phyloP scores from a whole-genome alignment of 495 filamentous ascomycete genomes.

The Penicillium salamii region DNA sequence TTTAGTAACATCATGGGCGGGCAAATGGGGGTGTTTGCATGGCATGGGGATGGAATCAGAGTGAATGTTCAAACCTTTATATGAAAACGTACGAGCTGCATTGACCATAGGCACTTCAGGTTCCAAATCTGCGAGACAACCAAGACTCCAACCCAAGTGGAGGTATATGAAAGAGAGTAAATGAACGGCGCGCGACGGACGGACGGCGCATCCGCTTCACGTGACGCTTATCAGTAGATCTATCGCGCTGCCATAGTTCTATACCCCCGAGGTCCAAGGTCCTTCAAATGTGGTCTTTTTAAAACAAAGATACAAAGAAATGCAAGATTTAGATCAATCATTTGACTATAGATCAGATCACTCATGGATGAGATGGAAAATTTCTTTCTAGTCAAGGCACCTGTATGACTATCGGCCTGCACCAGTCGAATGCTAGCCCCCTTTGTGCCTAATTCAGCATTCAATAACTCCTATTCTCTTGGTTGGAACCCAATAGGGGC shows the following conservation, averaged over 20 bases:
- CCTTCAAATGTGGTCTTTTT: too few species aligned
- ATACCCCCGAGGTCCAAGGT: not conserved
- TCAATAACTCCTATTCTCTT: too few species aligned
- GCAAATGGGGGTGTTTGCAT: not conserved
- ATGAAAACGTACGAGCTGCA: not conserved
- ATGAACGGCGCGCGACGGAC: constrained; percentile 6
- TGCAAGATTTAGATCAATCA: too few species aligned
- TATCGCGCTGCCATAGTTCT: not conserved
- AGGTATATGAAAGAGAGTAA: constrained; percentile 15
- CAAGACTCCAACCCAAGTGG: not conserved
- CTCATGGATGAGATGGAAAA: too few species aligned
- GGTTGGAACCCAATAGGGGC: too few species aligned
- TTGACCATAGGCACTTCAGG: constrained; percentile 1
- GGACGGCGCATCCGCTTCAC: constrained; percentile 8
- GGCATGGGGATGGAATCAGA: constrained; percentile 4
- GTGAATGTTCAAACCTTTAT: not conserved
- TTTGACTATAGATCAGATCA: too few species aligned
- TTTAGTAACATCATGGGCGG: constrained; percentile 6
- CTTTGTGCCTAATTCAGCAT: too few species aligned
- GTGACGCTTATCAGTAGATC: constrained; percentile 19
- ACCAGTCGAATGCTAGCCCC: too few species aligned
- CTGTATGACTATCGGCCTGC: too few species aligned
- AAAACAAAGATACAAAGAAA: too few species aligned
- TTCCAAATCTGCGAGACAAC: constrained; percentile 1
- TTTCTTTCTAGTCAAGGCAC: too few species aligned